These are phyloP conservation scores for Aplosporella prunicola DNA, from an alignment of 2,329 filamentous ascomycete species.

Conservation along the genomic window DNA sequence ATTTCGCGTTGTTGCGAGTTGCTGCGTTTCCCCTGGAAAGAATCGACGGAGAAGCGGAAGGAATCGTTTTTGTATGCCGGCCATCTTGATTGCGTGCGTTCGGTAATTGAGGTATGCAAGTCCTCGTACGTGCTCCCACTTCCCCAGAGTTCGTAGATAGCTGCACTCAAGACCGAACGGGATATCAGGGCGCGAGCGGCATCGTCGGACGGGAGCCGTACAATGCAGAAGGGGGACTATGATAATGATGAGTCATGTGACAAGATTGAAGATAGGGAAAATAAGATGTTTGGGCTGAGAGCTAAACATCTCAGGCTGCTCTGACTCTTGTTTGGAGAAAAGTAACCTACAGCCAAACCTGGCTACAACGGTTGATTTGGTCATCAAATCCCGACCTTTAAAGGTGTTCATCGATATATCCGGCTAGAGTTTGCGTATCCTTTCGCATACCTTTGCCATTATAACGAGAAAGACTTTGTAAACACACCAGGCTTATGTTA, in stretches of 20 bases:
- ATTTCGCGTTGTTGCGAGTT: constrained; percentile 56
- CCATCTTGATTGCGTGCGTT: constrained; percentile 56
- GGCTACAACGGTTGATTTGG: no score
- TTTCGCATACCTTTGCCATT: no score
- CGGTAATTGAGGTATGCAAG: constrained; percentile 57
- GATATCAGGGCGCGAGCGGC: constrained; percentile 58
- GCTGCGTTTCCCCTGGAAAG: constrained; percentile 65
- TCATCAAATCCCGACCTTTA: no score
- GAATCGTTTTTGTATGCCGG: constrained; percentile 51
- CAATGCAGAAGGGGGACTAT: constrained; percentile 81
- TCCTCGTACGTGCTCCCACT: constrained; percentile 54
- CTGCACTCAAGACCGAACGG: constrained; percentile 72
- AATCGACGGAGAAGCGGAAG: constrained; percentile 79
- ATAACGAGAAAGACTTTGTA: no score
- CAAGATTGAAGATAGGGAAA: background rate
- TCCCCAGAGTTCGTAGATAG: constrained; percentile 86
- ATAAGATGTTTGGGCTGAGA: background rate
- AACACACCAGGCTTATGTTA: no score
- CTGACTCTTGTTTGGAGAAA: no score
- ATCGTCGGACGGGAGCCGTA: constrained; percentile 54
- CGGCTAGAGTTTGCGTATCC: no score
- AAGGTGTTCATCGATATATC: no score
- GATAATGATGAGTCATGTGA: background rate
- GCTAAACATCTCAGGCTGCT: no score
- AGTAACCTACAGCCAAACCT: no score